A percentile compares a stretch with the other conserved stretches of the same genome.
phyloP scores from a whole-genome alignment of 805 yeast genomes.

The Yamadazyma kitorensis region DNA sequence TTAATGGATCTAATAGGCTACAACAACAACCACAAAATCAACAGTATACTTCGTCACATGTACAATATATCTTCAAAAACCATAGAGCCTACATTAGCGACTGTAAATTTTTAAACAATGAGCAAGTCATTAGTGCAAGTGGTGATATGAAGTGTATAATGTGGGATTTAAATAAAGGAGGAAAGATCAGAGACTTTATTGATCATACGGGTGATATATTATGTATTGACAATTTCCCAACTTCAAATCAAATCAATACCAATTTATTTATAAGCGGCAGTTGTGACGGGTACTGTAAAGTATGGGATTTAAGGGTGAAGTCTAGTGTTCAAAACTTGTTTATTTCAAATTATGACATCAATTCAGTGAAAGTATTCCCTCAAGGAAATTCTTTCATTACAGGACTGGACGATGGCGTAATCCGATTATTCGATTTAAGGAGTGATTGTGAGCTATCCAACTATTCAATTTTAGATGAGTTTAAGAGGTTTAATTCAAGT shows the following conservation, averaged over 20 bases:
- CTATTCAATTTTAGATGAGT: conserved; percentile 30
- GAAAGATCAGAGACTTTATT: conserved; percentile 48
- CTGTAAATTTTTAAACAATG: conserved; percentile 60
- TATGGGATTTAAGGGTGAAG: conserved; percentile 63
- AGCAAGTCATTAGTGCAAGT: conserved; percentile 61
- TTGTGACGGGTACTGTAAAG: conserved; percentile 62
- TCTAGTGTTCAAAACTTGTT: conserved; percentile 49
- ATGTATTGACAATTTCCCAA: conserved; percentile 30
- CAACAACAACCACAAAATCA: not conserved
- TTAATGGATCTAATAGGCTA: not conserved
- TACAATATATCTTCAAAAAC: conserved; percentile 63
- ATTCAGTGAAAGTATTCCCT: conserved; percentile 58
- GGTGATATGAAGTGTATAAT: conserved; percentile 78
- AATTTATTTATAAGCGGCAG: conserved; percentile 57
- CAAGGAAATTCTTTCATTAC: conserved; percentile 67
- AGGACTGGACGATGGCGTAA: conserved; percentile 77
- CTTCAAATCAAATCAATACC: conserved; percentile 15
- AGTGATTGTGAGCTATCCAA: conserved; percentile 65
- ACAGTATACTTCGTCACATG: conserved; percentile 16
- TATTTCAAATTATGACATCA: conserved; percentile 63
- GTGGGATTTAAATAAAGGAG: conserved; percentile 75
- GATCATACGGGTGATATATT: conserved; percentile 77
- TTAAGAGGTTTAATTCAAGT: conserved; percentile 3
- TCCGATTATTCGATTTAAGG: conserved; percentile 71
- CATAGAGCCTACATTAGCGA: conserved; percentile 82